Conservation (phyloP, 2,329 filamentous ascomycete species). For the Venturia pyrina region DNA sequence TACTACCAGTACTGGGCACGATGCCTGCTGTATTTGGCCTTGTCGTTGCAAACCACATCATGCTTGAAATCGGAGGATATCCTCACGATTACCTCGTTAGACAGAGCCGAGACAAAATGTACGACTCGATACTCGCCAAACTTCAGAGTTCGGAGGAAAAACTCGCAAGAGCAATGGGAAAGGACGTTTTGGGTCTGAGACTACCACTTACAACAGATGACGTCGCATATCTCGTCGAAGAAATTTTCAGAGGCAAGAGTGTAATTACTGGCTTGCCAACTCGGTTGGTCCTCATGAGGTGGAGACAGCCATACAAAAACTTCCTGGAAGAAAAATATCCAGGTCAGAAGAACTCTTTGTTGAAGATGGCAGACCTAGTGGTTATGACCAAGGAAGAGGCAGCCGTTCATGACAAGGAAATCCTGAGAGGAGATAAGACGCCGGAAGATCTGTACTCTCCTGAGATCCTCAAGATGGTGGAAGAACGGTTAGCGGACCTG, state of each 20-base stretch:
- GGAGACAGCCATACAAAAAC: slow-evolving; percentile 55
- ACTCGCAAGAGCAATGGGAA: slow-evolving; percentile 46
- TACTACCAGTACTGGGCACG: slow-evolving; percentile 85
- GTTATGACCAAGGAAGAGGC: slow-evolving; percentile 93
- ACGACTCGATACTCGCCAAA: slow-evolving; percentile 68
- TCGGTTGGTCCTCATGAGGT: slow-evolving; percentile 68
- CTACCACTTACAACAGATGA: slow-evolving; percentile 70
- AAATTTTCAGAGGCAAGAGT: slow-evolving; percentile 77
- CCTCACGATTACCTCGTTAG: slow-evolving; percentile 73
- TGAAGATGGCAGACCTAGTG: slow-evolving; percentile 64
- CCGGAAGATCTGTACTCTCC: slow-evolving; percentile 65
- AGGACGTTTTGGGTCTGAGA: slow-evolving; percentile 61
- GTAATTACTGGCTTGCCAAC: slow-evolving; percentile 73
- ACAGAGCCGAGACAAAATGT: slow-evolving; percentile 84
- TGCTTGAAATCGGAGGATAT: slow-evolving; percentile 71
- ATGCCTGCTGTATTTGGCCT: slow-evolving; percentile 97
- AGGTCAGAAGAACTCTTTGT: slow-evolving; percentile 66
- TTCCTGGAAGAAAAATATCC: slow-evolving; percentile 57
- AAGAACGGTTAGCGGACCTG: slow-evolving; percentile 58
- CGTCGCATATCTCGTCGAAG: slow-evolving; percentile 79
- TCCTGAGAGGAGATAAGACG: slow-evolving; percentile 59
- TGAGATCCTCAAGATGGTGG: slow-evolving; percentile 57
- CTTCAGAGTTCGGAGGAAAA: slow-evolving; percentile 75
- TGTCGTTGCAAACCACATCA: slow-evolving; percentile 83
- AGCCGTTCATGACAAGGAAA: slow-evolving; percentile 64